Evolutionary conservation across 108 stramenopile species (phyloP).

Genomic region (Fistulifera solaris): DNA sequence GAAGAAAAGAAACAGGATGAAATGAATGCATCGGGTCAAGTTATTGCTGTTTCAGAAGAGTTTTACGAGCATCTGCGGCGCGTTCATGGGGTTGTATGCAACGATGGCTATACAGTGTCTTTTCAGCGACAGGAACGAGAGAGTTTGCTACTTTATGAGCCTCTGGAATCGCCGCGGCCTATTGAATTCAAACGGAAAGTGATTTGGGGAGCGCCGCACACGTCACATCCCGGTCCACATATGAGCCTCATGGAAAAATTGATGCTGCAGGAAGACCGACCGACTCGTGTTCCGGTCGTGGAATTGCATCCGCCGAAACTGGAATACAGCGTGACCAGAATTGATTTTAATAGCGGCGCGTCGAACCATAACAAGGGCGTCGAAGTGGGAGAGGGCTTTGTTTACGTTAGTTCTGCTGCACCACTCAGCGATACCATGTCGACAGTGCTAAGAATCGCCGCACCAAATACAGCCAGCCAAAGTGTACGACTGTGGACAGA

Average conservation of each 20-base stretch:
- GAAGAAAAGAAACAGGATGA: conserved; percentile 5
- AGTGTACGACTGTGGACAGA: conserved; percentile 54
- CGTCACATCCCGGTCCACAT: conserved; percentile 8
- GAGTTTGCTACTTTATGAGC: conserved; percentile 1
- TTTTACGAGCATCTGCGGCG: conserved; percentile 50
- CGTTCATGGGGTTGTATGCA: conserved; percentile 51
- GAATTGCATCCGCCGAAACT: conserved; percentile 68
- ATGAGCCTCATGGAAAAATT: conserved; percentile 36
- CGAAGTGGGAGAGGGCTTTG: conserved; percentile 29
- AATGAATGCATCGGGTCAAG: conserved; percentile 7
- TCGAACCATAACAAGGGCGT: no score
- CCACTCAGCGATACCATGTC: conserved; percentile 30
- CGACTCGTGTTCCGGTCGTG: conserved; percentile 14
- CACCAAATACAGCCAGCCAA: conserved; percentile 36
- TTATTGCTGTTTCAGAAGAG: conserved; percentile 32
- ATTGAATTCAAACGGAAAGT: conserved; percentile 63
- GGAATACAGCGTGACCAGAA: conserved; percentile 26
- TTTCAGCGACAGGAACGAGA: conserved; percentile 27
- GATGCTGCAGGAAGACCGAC: conserved; percentile 20
- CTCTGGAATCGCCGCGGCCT: conserved; percentile 16
- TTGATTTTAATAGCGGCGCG: not conserved
- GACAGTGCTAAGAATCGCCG: conserved; percentile 36
- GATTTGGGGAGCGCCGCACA: conserved; percentile 17
- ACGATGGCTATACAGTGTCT: conserved; percentile 45
- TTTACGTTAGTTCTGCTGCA: conserved; percentile 38